Percentiles rank a stretch among this genome's conserved stretches.
These are phyloP conservation scores for Nemania bipapillata DNA, from an alignment of 2,329 filamentous ascomycete genomes.

Conservation along the genomic window DNA sequence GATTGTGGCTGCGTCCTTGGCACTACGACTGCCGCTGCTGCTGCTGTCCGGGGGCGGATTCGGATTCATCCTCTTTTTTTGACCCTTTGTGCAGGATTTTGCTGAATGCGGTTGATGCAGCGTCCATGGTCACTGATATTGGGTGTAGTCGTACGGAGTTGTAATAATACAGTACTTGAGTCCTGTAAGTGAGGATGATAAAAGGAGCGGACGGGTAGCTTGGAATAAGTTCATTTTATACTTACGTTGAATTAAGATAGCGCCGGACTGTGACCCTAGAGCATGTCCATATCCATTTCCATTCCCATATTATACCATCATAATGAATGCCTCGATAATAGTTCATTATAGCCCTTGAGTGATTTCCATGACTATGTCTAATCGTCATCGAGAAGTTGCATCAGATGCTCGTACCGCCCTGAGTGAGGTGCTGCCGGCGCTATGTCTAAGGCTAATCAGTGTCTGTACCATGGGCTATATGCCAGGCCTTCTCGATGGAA, in stretches of 20 bases:
- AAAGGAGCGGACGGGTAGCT: not conserved
- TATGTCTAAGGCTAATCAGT: not conserved
- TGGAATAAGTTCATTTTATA: not conserved
- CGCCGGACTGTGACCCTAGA: not conserved
- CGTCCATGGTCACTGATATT: constrained; percentile 24
- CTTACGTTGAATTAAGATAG: not conserved
- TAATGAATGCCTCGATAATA: not conserved
- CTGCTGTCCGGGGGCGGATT: not conserved
- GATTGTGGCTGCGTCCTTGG: constrained; percentile 4
- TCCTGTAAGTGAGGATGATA: not conserved
- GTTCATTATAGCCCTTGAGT: no score
- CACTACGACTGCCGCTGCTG: not conserved
- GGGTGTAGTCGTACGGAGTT: not conserved
- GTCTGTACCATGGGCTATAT: not conserved
- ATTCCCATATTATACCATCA: no score
- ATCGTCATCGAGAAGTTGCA: constrained; percentile 6
- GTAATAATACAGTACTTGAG: not conserved
- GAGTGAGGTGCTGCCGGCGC: not conserved
- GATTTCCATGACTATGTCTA: not conserved
- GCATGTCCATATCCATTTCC: not conserved
- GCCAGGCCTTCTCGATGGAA: not conserved
- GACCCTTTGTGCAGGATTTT: constrained; percentile 21
- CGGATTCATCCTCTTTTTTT: not conserved
- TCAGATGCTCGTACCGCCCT: not conserved
- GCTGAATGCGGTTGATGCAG: constrained; percentile 31